phyloP scores from a whole-genome alignment of 2,329 filamentous ascomycete genomes.

The Plenodomus tracheiphilus region DNA sequence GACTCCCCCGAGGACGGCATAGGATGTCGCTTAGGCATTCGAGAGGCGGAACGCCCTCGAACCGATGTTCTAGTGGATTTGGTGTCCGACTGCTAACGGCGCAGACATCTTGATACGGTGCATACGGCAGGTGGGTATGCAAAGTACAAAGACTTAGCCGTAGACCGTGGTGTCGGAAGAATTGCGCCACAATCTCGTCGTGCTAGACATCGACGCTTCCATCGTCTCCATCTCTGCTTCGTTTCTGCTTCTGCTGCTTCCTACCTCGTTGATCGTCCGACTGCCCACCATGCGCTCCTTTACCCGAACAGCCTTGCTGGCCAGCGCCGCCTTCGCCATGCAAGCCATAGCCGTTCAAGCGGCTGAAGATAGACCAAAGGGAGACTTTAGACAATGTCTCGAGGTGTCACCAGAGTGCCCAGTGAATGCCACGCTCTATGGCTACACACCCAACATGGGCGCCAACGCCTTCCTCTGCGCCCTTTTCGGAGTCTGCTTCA shows the following conservation, averaged over 20 bases:
- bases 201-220: not conserved
- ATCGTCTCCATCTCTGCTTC: constrained; percentile 1
- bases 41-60: not conserved
- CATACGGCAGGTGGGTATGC: constrained; percentile 16
- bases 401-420: constrained; percentile 33
- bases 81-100: not conserved
- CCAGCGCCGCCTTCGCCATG: constrained; percentile 9
- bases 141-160: constrained; percentile 8
- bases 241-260: not conserved
- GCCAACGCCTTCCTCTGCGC: constrained; percentile 45
- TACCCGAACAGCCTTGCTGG: constrained; percentile 11
- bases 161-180: constrained; percentile 1
- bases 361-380: constrained; percentile 21
- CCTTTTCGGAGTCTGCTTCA: constrained; percentile 23
- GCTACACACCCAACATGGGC: constrained; percentile 45
- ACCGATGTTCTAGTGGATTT: not conserved
- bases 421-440: constrained; percentile 44
- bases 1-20: not conserved
- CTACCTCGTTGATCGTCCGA: not conserved
- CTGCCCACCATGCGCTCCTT: constrained; percentile 8
- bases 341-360: constrained; percentile 16
- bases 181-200: not conserved
- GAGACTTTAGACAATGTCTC: constrained; percentile 26
- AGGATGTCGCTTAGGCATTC: constrained; percentile 18
- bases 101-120: constrained; percentile 11